phyloP scores from a whole-genome alignment of 1,284 basidiomycete genomes.

The Tremellales sp. region DNA sequence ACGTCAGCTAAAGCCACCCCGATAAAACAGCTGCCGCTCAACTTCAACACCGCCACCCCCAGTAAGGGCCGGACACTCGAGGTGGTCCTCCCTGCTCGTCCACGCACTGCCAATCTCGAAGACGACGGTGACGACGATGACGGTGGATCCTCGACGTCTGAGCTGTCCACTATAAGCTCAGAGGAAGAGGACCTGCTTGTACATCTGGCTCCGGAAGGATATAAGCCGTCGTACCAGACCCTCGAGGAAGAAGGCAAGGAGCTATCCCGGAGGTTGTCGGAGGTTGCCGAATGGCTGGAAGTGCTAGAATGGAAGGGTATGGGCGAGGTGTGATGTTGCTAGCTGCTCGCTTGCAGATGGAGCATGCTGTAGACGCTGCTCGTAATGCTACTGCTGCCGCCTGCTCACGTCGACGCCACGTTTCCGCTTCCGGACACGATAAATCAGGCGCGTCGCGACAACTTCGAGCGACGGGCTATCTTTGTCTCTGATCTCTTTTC shows the following conservation, averaged over 20 bases:
- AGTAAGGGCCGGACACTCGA: constrained; percentile 8
- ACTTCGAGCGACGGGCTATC: too few relatives aligned
- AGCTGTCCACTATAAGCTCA: constrained; percentile 7
- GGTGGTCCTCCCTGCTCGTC: constrained; percentile 12
- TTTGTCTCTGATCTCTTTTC: too few relatives aligned
- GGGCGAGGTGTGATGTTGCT: too few relatives aligned
- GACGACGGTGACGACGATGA: background rate
- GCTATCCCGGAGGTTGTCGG: constrained; percentile 12
- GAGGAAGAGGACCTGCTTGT: constrained; percentile 15
- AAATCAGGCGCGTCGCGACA: too few relatives aligned
- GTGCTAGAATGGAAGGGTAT: constrained; percentile 37
- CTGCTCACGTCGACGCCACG: too few relatives aligned
- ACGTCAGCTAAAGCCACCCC: constrained; percentile 4
- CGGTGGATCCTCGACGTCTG: constrained; percentile 4
- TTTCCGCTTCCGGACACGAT: too few relatives aligned
- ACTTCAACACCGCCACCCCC: constrained; percentile 4
- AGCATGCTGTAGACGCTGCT: too few relatives aligned
- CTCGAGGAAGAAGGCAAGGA: constrained; percentile 14
- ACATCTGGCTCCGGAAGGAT: constrained; percentile 19
- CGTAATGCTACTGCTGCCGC: too few relatives aligned
- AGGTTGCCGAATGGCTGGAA: constrained; percentile 28
- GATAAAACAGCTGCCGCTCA: background rate
- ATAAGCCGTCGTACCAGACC: constrained; percentile 9
- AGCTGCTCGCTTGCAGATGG: too few relatives aligned
- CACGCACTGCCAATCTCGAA: background rate